phyloP scores from a whole-genome alignment of 2,329 filamentous ascomycete species.

The Xylaria sp. region DNA sequence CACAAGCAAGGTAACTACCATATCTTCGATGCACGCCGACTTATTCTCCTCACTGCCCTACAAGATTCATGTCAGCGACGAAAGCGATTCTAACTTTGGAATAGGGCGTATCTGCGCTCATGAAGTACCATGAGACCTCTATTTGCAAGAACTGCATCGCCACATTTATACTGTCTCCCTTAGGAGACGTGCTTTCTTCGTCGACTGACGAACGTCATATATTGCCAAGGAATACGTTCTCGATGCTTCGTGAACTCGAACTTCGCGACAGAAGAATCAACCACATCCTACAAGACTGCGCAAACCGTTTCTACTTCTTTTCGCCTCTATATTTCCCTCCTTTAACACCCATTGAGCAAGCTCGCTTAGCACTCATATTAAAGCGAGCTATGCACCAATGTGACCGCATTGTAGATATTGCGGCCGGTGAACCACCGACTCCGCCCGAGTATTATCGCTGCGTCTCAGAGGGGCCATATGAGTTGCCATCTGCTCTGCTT shows the following conservation, averaged over 20 bases:
- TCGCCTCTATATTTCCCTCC: slow-evolving; percentile 32
- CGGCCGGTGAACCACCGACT: slow-evolving; percentile 36
- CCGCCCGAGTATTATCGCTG: slow-evolving; percentile 15
- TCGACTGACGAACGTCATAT: slow-evolving; percentile 30
- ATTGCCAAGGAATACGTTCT: slow-evolving; percentile 35
- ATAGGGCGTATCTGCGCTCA: slow-evolving; percentile 28
- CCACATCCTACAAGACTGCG: slow-evolving; percentile 30
- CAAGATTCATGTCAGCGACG: background rate
- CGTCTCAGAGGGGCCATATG: slow-evolving; percentile 19
- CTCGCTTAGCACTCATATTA: slow-evolving; percentile 30
- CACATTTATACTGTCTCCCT: slow-evolving; percentile 28
- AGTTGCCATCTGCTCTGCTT: background rate
- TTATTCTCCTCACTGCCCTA: background rate
- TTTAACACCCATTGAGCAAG: slow-evolving; percentile 30
- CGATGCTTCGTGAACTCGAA: slow-evolving; percentile 43
- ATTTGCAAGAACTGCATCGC: slow-evolving; percentile 34
- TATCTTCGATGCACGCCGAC: background rate
- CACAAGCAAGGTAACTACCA: slow-evolving; percentile 40
- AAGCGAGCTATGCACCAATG: slow-evolving; percentile 43
- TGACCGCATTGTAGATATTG: slow-evolving; percentile 47
- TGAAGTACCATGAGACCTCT: slow-evolving; percentile 38
- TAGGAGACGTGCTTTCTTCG: slow-evolving; percentile 42
- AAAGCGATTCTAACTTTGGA: slow-evolving; percentile 6
- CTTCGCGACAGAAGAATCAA: slow-evolving; percentile 38
- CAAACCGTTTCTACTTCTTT: slow-evolving; percentile 24